Percentiles rank a stretch among this genome's conserved stretches.
Evolutionary conservation across 345 rosid species (phyloP).

Genomic region (Camelina laxa): DNA sequence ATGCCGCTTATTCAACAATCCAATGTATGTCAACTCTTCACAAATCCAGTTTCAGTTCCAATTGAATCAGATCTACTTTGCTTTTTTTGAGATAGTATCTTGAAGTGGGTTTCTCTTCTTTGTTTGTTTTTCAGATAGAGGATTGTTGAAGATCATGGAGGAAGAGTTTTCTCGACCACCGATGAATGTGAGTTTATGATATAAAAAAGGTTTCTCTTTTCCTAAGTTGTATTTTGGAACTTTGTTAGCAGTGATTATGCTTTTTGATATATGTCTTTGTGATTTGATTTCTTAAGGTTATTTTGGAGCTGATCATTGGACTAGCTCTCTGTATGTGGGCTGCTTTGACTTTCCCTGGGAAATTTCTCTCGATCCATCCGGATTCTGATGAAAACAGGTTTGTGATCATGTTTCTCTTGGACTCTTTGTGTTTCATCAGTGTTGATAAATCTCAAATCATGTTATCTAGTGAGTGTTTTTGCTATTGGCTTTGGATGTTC

Average conservation of each 20-base stretch:
- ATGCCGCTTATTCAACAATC: constrained; percentile 90
- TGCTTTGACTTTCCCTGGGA: constrained; percentile 85
- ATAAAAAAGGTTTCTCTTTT: constrained; percentile 6
- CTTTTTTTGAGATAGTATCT: neutral
- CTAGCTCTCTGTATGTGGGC: constrained; percentile 88
- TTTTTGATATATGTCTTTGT: constrained; percentile 11
- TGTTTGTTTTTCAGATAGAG: constrained; percentile 65
- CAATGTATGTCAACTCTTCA: constrained; percentile 56
- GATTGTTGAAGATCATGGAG: constrained; percentile 87
- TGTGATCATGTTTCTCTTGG: neutral
- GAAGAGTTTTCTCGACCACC: constrained; percentile 91
- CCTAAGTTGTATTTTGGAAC: neutral
- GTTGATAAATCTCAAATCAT: neutral
- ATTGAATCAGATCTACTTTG: constrained; percentile 21
- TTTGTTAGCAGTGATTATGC: neutral
- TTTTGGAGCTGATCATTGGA: constrained; percentile 75
- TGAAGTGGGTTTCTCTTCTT: constrained; percentile 19
- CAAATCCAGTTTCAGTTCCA: constrained; percentile 11
- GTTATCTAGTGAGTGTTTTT: neutral
- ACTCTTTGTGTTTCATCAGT: neutral
- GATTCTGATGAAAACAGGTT: constrained; percentile 96
- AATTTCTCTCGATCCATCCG: constrained; percentile 83
- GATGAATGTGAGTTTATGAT: constrained; percentile 54
- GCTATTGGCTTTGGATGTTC: neutral
- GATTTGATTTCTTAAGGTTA: constrained; percentile 56